Evolutionary conservation across 169 alveolate species (phyloP), one percentile per base, ranked within the genome.

Genomic region (Eimeria brunetti): DNA sequence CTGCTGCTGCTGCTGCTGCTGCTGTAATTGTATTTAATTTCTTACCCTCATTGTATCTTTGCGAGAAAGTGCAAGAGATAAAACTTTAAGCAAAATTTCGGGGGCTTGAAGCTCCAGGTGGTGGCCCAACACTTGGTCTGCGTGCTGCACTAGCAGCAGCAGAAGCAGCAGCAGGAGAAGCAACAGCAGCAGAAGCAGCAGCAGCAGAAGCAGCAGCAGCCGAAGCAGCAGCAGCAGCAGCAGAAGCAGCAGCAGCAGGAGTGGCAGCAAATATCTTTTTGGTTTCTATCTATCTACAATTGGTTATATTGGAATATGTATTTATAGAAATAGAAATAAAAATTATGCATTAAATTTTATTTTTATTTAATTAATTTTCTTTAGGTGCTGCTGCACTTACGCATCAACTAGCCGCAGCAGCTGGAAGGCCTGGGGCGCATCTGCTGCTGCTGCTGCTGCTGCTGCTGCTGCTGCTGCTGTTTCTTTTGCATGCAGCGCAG

Each of bases 111-210:
- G 22, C 85, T 75, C 85, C 49, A 75, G 58, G 56, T 75, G 85
- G 12, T 18, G 22, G 24, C 36, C 22, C 44, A 75, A 11, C 30
- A 38, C 85, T 75, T 75, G 46, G 56, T 75, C 85, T 24, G 85
- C 85, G 24, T 75, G 85, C 56, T 75, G 85, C 56, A 75, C 85
- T n/a, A 75, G 56, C 49, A 75, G 56, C 14, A 75, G 85, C 58
- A 30, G 44, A 49, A 22, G 44, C 58, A 22, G 44, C 85, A 36
- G 85, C 85, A 14, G 49, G n/a, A n/a, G n/a, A n/a, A n/a, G n/a
- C n/a, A n/a, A n/a, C n/a, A n/a, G n/a, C n/a, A n/a, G n/a, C n/a
- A 49, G 85, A 46, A 11, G 46, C 85, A 36, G 85, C 56, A 36
- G 85, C 58, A 36, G 49, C 22, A 30, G 53, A 30, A 56, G 8